Evolutionary conservation across 352 stramenopile genomes (phyloP).

Genomic region (Phytophthora meadii): DNA sequence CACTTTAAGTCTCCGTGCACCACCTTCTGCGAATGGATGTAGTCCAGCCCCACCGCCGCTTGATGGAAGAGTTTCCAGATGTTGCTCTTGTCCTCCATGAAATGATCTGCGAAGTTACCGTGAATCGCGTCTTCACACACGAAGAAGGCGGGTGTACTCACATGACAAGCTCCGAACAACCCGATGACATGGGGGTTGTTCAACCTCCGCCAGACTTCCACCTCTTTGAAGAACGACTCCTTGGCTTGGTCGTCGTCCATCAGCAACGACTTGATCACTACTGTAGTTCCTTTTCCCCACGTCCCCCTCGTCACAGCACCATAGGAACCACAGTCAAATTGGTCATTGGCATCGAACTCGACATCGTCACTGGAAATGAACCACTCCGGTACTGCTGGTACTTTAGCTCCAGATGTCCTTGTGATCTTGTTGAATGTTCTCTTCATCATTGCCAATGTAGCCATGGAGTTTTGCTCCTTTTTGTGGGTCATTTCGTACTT

Average conservation of each 20-base stretch:
- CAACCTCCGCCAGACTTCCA: slow-evolving; percentile 45
- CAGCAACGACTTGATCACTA: slow-evolving; percentile 50
- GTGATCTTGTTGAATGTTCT: slow-evolving; percentile 33
- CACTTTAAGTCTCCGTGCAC: slow-evolving; percentile 91
- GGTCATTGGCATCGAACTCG: slow-evolving; percentile 26
- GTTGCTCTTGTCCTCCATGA: slow-evolving; percentile 28
- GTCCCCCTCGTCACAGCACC: slow-evolving; percentile 20
- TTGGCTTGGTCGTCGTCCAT: slow-evolving; percentile 37
- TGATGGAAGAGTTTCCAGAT: slow-evolving; percentile 45
- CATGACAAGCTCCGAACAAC: slow-evolving; percentile 59
- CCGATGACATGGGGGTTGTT: slow-evolving; percentile 50
- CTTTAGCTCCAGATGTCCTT: slow-evolving; percentile 26
- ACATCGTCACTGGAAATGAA: slow-evolving; percentile 38
- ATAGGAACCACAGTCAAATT: slow-evolving; percentile 26
- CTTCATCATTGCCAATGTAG: slow-evolving; percentile 25
- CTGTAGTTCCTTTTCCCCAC: slow-evolving; percentile 35
- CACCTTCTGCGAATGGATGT: slow-evolving; percentile 69
- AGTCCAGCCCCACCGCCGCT: slow-evolving; percentile 58
- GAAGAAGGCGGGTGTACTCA: slow-evolving; percentile 45
- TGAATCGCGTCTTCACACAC: slow-evolving; percentile 44
- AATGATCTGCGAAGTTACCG: slow-evolving; percentile 37
- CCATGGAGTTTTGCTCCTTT: slow-evolving; percentile 21
- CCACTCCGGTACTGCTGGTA: slow-evolving; percentile 29
- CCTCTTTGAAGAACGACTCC: slow-evolving; percentile 43
- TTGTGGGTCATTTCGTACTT: slow-evolving; percentile 41